Evolutionary conservation across 1,284 basidiomycete genomes (phyloP), one percentile per base, ranked within the genome.

Genomic region (Pyrrhoderma noxium): DNA sequence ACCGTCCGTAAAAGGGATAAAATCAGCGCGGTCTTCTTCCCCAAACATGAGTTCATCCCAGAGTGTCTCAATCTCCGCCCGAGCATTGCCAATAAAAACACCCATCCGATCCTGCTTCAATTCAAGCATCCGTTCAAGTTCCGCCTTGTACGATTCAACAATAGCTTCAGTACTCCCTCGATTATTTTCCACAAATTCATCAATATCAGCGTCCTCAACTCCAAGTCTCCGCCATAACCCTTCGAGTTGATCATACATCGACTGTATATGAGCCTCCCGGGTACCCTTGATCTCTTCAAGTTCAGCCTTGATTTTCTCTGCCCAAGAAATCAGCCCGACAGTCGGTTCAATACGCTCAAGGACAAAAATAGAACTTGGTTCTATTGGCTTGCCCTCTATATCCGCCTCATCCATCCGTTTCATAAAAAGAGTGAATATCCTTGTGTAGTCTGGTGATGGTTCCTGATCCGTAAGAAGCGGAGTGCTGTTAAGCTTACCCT

Each of bases 41-140:
- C 89, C 83, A 43, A 90, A 72, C 80, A 94, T 88, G 34, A 98
- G 71, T 46, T 87, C 83, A 55, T 93, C 85, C 89, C 93, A 96
- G 1, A 97, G 71, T 39, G 71, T 74, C 48, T 73, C 73, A 50
- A 99, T 93, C 66, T 94, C 89, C 44, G 78, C 76, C 45, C 95
- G 72, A 2, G 92, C 91, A 62, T 84, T 87, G 49, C 73, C 73
- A 43, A 99, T 81, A 66, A 98, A 98, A 11, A 80, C 75, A 43
- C 82, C 81, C 82, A 99, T 89, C 51, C 88, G 81, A 59, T 93
- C 85, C 47, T 87, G 74, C 69, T 94, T 94, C 49, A 97, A 69
- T 61, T 89, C 85, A 19, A 91, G 71, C 84, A 98, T 94, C 52
- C 94, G 78, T 53, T 89, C 87, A 35, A 97, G 71, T 66, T 99